phyloP scores from a whole-genome alignment of 2,329 filamentous ascomycete genomes.

The Hypoxylon sp. region DNA sequence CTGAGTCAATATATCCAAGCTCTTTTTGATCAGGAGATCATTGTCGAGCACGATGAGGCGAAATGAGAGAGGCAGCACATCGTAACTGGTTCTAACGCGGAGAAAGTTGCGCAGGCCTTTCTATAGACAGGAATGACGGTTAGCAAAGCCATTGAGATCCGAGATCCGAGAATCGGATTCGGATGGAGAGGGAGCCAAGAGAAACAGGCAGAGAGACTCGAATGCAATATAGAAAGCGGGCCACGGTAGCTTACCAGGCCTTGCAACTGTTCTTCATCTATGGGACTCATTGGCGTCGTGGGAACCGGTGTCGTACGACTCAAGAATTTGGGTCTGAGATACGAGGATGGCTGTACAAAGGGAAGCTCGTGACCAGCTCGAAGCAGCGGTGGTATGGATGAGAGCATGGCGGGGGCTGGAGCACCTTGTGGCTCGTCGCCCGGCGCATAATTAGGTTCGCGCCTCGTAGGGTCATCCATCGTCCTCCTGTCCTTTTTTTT shows the following conservation, averaged over 20 bases:
- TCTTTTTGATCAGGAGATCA: slow-evolving; percentile 94
- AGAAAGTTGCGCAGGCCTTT: slow-evolving; percentile 94
- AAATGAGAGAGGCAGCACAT: slow-evolving; percentile 95
- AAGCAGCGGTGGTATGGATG: slow-evolving; percentile 40
- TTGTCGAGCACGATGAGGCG: slow-evolving; percentile 96
- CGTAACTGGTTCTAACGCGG: slow-evolving; percentile 95
- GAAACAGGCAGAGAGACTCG: not conserved
- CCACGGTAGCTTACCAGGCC: slow-evolving; percentile 70
- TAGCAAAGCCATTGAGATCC: slow-evolving; percentile 18
- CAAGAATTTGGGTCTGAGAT: slow-evolving; percentile 56
- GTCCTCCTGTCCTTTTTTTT: slow-evolving; percentile 13
- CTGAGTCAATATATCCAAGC: slow-evolving; percentile 91
- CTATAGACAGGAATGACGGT: slow-evolving; percentile 56
- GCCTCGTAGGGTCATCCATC: slow-evolving; percentile 41
- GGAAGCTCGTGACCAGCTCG: slow-evolving; percentile 59
- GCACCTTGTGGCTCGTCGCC: slow-evolving; percentile 40
- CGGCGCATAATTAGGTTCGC: slow-evolving; percentile 33
- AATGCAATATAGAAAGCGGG: slow-evolving; percentile 1
- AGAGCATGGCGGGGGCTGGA: slow-evolving; percentile 34
- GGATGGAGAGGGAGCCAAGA: slow-evolving; percentile 23
- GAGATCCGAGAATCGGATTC: slow-evolving; percentile 12
- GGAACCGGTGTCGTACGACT: slow-evolving; percentile 54
- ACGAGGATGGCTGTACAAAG: slow-evolving; percentile 68
- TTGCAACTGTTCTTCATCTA: slow-evolving; percentile 80
- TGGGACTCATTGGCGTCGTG: slow-evolving; percentile 61